Percentiles rank a stretch among this genome's conserved stretches.
These are phyloP conservation scores for Fraxinus floribunda DNA, from an alignment of 305 asterid species.

Conservation along the genomic window DNA sequence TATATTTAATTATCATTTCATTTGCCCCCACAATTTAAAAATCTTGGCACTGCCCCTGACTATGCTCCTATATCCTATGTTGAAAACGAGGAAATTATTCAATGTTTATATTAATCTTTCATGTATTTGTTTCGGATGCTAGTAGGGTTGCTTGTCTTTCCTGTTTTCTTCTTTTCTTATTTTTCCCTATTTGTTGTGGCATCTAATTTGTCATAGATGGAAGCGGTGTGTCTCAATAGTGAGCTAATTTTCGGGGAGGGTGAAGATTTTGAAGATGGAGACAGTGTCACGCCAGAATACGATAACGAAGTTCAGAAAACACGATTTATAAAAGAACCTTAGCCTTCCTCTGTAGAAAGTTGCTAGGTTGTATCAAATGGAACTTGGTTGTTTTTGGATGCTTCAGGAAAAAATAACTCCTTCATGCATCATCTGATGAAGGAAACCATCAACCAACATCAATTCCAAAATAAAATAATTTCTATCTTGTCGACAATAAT, in stretches of 20 bases:
- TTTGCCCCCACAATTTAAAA: neutral
- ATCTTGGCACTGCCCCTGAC: neutral
- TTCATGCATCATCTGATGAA: too few relatives aligned
- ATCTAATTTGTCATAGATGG: conserved; percentile 41
- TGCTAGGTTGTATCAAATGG: too few relatives aligned
- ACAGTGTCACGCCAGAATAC: conserved; percentile 29
- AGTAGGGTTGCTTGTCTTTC: neutral
- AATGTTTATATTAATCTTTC: neutral
- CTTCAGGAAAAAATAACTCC: too few relatives aligned
- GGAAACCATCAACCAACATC: too few relatives aligned
- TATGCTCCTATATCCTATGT: neutral
- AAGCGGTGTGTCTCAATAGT: conserved; percentile 50
- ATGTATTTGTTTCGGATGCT: neutral
- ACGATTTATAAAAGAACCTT: conserved; percentile 27
- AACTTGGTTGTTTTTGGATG: too few relatives aligned
- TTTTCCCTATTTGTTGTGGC: neutral
- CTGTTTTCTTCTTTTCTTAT: neutral
- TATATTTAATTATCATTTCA: neutral
- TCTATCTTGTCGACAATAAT: too few relatives aligned
- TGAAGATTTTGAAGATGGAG: conserved; percentile 45
- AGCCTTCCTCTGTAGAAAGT: conserved; percentile 34
- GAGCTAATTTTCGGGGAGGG: conserved; percentile 46
- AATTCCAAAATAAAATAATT: too few relatives aligned
- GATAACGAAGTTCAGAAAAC: conserved; percentile 25
- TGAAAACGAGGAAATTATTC: neutral